Conservation (phyloP, 1,284 basidiomycete species). For the Leccinum griseonigrum region DNA sequence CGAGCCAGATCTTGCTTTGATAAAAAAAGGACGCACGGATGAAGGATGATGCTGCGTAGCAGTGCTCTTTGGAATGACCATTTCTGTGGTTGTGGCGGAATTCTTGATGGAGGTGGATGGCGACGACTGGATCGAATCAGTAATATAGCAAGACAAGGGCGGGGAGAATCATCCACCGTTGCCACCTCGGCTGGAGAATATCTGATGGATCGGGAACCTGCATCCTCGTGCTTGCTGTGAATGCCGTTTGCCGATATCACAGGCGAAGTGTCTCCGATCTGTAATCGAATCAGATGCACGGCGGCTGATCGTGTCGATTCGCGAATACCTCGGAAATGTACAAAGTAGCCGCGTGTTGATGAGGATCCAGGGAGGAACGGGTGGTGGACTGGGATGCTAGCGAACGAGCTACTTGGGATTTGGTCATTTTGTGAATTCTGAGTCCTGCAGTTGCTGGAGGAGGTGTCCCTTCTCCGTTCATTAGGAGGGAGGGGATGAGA, state of each 20-base stretch:
- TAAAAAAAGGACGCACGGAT: constrained; percentile 13
- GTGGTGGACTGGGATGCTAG: constrained; percentile 5
- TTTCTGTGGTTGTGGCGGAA: constrained; percentile 6
- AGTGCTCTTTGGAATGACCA: constrained; percentile 17
- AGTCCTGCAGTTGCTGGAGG: neutral
- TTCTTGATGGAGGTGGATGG: constrained; percentile 3
- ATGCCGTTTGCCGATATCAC: constrained; percentile 6
- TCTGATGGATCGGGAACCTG: constrained; percentile 9
- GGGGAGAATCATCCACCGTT: constrained; percentile 14
- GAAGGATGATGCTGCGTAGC: neutral
- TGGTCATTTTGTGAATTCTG: constrained; percentile 19
- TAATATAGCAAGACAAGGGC: constrained; percentile 7
- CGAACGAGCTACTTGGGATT: constrained; percentile 6
- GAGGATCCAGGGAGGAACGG: constrained; percentile 16
- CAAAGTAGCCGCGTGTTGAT: constrained; percentile 9
- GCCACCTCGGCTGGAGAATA: constrained; percentile 5
- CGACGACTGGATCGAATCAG: constrained; percentile 14
- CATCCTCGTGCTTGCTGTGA: constrained; percentile 1
- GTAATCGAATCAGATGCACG: constrained; percentile 14
- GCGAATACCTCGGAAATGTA: constrained; percentile 16
- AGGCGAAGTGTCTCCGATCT: constrained; percentile 15
- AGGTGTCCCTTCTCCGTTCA: constrained; percentile 10
- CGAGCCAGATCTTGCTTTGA: neutral
- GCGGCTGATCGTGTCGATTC: neutral
- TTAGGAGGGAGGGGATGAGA: constrained; percentile 5